Conservation (phyloP, 768 basidiomycete species). For the Trametes elegans region DNA sequence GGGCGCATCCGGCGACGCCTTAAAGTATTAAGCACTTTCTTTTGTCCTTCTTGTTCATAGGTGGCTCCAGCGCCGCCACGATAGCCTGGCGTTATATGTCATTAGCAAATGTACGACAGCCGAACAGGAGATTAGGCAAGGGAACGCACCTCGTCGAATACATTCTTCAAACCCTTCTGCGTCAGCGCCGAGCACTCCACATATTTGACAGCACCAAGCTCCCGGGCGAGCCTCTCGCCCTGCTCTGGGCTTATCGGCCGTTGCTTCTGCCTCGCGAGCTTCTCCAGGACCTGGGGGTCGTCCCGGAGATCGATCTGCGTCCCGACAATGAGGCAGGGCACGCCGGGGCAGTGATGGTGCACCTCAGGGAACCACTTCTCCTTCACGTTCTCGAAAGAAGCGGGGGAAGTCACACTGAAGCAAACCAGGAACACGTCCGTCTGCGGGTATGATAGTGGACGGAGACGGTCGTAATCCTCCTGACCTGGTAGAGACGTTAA, state of each 20-base stretch:
- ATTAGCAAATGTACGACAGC: slow-evolving; percentile 3
- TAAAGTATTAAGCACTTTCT: slow-evolving; percentile 84
- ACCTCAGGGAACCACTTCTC: slow-evolving; percentile 99
- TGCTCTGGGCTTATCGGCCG: slow-evolving; percentile 83
- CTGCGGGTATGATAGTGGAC: slow-evolving; percentile 98
- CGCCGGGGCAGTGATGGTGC: slow-evolving; percentile 98
- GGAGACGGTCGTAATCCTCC: slow-evolving; percentile 99
- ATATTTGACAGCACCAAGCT: slow-evolving; percentile 97
- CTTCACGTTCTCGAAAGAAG: slow-evolving; percentile 99
- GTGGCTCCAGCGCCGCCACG: slow-evolving; percentile 97
- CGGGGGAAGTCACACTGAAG: slow-evolving; percentile 98
- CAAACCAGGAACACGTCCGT: slow-evolving; percentile 99
- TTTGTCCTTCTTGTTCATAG: slow-evolving; percentile 81
- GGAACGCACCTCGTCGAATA: slow-evolving; percentile 92
- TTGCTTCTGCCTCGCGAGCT: slow-evolving; percentile 95
- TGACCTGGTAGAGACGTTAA: slow-evolving; percentile 57
- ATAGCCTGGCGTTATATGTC: slow-evolving; percentile 64
- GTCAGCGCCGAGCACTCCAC: slow-evolving; percentile 99
- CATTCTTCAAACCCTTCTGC: slow-evolving; percentile 99
- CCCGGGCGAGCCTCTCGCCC: slow-evolving; percentile 94
- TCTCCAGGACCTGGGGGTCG: slow-evolving; percentile 90
- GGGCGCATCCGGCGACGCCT: neutral
- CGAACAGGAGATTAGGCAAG: slow-evolving; percentile 10
- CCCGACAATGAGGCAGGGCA: slow-evolving; percentile 98
- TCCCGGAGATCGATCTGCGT: slow-evolving; percentile 98